A percentile compares a stretch with the other conserved stretches of the same genome.
phyloP scores from a whole-genome alignment of 495 filamentous ascomycete species.

The Staphylotrichum longicolle region DNA sequence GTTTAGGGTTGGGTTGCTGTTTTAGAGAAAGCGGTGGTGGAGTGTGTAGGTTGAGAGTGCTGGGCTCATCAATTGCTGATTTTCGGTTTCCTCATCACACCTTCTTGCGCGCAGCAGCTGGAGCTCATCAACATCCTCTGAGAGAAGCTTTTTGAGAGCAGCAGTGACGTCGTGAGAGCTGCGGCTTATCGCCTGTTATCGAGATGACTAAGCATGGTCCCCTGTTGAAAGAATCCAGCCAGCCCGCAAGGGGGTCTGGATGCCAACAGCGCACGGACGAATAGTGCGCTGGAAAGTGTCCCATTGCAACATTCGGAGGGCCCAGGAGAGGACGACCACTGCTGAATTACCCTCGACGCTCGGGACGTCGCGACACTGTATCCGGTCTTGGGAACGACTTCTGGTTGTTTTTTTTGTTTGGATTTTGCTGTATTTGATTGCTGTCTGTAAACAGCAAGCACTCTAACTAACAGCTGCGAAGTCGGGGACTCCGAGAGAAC shows the following conservation, averaged over 20 bases:
- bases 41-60: no score
- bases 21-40: background rate
- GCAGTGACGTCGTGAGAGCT: slow-evolving; percentile 12
- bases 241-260: no score
- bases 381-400: no score
- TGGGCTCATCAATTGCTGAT: background rate
- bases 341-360: background rate
- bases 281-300: background rate
- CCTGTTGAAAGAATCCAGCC: background rate
- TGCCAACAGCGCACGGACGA: slow-evolving; percentile 2
- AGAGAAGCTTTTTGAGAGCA: slow-evolving; percentile 2
- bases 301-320: background rate
- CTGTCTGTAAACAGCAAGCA: no score
- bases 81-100: background rate
- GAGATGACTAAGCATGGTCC: slow-evolving; percentile 15
- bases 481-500: no score
- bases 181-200: slow-evolving; percentile 6
- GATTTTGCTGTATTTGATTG: no score
- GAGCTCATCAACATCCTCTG: background rate
- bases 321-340: background rate
- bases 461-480: no score
- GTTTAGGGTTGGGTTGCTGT: background rate
- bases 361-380: no score
- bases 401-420: no score
- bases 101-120: background rate